Evolutionary conservation across 1,139 yeast species (phyloP).

Genomic region (Pichia sp.): DNA sequence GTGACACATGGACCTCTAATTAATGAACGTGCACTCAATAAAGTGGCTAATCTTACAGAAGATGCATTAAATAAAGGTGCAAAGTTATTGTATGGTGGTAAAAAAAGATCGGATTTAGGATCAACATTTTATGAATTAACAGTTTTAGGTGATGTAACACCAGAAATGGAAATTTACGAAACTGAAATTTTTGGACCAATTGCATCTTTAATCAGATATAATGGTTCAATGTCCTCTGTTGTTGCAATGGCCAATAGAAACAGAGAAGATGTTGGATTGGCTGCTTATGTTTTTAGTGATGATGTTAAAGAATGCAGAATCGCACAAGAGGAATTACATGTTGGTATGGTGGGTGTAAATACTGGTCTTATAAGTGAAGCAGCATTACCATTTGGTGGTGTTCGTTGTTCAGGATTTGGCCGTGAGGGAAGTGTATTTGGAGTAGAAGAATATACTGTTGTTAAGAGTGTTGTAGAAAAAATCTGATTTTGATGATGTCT

Average conservation of each 20-base stretch:
- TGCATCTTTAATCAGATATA: constrained; percentile 68
- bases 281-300: constrained; percentile 72
- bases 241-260: constrained; percentile 32
- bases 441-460: constrained; percentile 62
- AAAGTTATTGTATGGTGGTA: constrained; percentile 57
- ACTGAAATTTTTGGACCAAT: constrained; percentile 93
- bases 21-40: constrained; percentile 56
- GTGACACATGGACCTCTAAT: constrained; percentile 83
- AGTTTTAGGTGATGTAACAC: constrained; percentile 58
- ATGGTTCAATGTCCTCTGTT: constrained; percentile 42
- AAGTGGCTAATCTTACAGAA: constrained; percentile 63
- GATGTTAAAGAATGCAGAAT: constrained; percentile 57
- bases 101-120: constrained; percentile 59
- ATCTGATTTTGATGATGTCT: no score
- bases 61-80: constrained; percentile 79
- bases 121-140: constrained; percentile 73
- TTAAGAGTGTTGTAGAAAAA: constrained; percentile 47
- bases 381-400: constrained; percentile 75
- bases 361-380: constrained; percentile 69
- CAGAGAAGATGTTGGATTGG: constrained; percentile 64
- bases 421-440: constrained; percentile 78
- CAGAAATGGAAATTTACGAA: constrained; percentile 53
- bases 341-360: constrained; percentile 81
- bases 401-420: constrained; percentile 76
- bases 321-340: constrained; percentile 63